Evolutionary conservation across 2,329 filamentous ascomycete species (phyloP).

Genomic region (Penicillium vulpinum): DNA sequence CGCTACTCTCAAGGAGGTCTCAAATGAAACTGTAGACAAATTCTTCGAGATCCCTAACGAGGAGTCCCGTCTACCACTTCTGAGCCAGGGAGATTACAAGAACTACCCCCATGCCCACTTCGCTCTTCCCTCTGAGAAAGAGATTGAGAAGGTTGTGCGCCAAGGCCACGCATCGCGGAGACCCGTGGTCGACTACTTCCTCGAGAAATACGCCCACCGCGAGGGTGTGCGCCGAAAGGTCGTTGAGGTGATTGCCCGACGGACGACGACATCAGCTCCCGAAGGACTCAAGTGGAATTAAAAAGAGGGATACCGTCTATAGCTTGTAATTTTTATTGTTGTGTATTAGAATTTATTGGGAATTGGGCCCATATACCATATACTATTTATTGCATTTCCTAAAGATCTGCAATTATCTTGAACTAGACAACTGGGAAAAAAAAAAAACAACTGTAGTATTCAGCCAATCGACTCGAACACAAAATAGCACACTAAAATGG

Average conservation of each 20-base stretch:
- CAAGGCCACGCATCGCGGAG: slow-evolving; percentile 50
- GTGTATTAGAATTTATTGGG: slow-evolving; percentile 24
- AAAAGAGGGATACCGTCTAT: slow-evolving; percentile 14
- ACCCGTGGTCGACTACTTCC: slow-evolving; percentile 64
- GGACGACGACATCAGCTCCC: slow-evolving; percentile 50
- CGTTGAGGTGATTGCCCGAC: slow-evolving; percentile 65
- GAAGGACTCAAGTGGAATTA: slow-evolving; percentile 41
- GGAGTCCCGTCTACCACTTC: slow-evolving; percentile 57
- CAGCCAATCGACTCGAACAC: background rate
- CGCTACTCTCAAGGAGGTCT: slow-evolving; percentile 67
- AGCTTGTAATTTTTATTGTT: slow-evolving; percentile 24
- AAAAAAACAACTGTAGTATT: background rate
- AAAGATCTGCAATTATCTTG: background rate
- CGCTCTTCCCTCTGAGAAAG: slow-evolving; percentile 69
- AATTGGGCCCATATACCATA: slow-evolving; percentile 13
- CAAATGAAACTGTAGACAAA: slow-evolving; percentile 56
- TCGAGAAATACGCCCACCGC: slow-evolving; percentile 61
- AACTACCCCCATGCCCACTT: slow-evolving; percentile 71
- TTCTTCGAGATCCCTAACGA: slow-evolving; percentile 65
- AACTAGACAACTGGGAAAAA: no score
- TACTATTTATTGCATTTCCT: background rate
- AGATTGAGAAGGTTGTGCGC: slow-evolving; percentile 49
- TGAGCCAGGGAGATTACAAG: slow-evolving; percentile 62
- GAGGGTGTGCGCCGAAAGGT: slow-evolving; percentile 70
- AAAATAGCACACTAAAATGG: background rate